A percentile compares a stretch with the other conserved stretches of the same genome.
Evolutionary conservation across 2,329 filamentous ascomycete genomes (phyloP).

Genomic region (Talaromyces pinophilus): DNA sequence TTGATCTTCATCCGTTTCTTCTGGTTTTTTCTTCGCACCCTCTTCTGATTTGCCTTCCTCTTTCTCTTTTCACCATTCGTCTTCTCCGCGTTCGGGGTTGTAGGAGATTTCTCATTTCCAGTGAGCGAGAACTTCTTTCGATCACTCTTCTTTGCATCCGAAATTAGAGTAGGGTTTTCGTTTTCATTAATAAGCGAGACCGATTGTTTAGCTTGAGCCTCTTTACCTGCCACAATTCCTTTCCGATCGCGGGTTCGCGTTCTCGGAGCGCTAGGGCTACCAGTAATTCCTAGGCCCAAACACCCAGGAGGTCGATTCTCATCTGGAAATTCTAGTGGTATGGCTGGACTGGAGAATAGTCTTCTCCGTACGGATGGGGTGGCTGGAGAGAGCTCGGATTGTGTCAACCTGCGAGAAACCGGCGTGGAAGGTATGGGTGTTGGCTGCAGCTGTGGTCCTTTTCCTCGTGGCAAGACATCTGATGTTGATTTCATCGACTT

Average conservation of each 20-base stretch:
- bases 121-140: not conserved
- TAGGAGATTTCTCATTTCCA: too few species aligned
- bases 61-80: not conserved
- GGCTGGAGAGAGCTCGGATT: not conserved
- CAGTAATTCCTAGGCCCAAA: conserved; percentile 12
- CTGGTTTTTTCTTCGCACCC: not conserved
- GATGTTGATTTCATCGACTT: conserved; percentile 1
- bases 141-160: not conserved
- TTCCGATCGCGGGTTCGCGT: not conserved
- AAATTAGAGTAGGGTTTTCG: not conserved
- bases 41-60: not conserved
- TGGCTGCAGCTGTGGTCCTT: not conserved
- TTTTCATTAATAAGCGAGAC: not conserved
- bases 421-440: conserved; percentile 11
- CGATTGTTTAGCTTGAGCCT: not conserved
- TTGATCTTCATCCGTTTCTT: not conserved
- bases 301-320: not conserved
- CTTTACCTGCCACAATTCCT: not conserved
- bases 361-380: not conserved
- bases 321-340: not conserved
- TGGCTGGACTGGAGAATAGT: conserved; percentile 12
- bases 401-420: not conserved
- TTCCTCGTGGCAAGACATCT: not conserved
- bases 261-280: not conserved
- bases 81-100: not conserved